Base-by-base conservation (phyloP, 2,329 filamentous ascomycete genomes). In the Pestalotiopsis sp. region DNA sequence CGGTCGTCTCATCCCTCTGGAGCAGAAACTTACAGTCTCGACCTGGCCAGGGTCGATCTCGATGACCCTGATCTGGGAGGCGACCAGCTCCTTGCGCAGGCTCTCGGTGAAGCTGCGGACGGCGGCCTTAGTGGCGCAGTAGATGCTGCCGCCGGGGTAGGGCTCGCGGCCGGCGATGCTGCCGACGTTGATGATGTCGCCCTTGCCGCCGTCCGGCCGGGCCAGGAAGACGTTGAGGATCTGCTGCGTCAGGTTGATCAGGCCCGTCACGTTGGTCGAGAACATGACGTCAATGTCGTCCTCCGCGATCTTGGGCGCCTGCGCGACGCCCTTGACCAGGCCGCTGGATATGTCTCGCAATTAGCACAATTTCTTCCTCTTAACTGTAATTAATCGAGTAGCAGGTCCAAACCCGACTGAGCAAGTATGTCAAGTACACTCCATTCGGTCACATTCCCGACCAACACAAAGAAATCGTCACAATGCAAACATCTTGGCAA, bases 171-270 rank as follows among this genome's bases (percentile, higher is more conserved):
- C 78, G 27, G 78, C 77, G 62, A 79, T 76, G 71, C 89, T 92
- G 70, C 92, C 92, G 77, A 95, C 83, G 78, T 98, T 98, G 84
- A 99, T 97, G 79, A 99, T 95, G 79, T 98, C 96, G 75, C 95
- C 95, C 58, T 88, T 85, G 68, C 94, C 95, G 69, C 92, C 91
- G 68, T 95, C 87, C 77, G 82, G 89, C 80, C 87, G 93, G 74
- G 88, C 85, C 81, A 94, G 92, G 86, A 95, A 97, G 78, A 94
- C 90, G 66, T 93, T 90, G 20, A 98, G 81, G 57, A 98, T 86
- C 61, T 93, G 93, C 85, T 99, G 96, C 0, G 96, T 98, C 92
- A 98, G 94, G 85, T 95, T 93, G 84, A 99, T 96, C 41, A 99
- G 86, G 36, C 96, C 96, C 2, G 92, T 96, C 66, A 98, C 95